Conservation (phyloP, 2,329 filamentous ascomycete genomes). For the Neurospora sp. region DNA sequence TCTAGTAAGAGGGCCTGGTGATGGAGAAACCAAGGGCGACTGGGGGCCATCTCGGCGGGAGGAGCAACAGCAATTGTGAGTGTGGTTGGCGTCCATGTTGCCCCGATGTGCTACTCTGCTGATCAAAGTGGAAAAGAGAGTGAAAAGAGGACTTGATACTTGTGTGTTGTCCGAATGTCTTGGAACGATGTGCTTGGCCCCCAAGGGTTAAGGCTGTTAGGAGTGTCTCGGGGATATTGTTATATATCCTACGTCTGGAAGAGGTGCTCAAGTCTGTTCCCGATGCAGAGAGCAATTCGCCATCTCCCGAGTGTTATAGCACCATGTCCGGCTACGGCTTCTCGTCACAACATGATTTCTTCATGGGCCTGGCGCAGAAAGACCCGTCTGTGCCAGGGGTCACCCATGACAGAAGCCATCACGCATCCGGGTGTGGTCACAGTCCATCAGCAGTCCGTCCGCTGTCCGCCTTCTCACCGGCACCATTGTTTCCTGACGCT, state of each 20-base stretch:
- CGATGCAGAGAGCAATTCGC: background rate
- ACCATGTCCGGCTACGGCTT: background rate
- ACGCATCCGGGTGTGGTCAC: background rate
- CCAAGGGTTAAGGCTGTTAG: background rate
- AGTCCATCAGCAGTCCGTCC: background rate
- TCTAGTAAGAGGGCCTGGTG: constrained; percentile 4
- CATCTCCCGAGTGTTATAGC: background rate
- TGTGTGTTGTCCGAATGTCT: background rate
- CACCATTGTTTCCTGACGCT: background rate
- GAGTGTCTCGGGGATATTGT: background rate
- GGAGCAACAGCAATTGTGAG: background rate
- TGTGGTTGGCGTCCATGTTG: background rate
- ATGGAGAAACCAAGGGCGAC: background rate
- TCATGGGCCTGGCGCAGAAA: background rate
- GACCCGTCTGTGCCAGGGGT: background rate
- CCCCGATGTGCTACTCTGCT: background rate
- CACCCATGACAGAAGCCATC: background rate
- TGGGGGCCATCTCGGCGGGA: background rate
- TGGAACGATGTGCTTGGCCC: background rate
- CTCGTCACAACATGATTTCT: background rate
- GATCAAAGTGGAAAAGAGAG: background rate
- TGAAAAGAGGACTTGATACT: background rate
- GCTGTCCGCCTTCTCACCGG: background rate
- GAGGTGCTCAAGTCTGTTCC: background rate
- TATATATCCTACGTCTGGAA: background rate